Conservation (phyloP, 306 rosid species). For the Pueraria montana region DNA sequence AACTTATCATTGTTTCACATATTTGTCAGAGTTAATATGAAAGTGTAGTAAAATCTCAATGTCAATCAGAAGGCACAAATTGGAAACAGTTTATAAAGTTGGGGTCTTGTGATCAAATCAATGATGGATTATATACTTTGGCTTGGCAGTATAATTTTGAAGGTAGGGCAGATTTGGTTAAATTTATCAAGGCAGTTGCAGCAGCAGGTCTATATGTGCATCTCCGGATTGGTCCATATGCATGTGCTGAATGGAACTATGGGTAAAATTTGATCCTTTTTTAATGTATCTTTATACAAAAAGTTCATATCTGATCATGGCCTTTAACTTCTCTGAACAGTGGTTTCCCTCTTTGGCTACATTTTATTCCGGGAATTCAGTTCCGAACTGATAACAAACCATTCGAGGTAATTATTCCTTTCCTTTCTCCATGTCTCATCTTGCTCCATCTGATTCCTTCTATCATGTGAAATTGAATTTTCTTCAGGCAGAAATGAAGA, state of each 20-base stretch:
- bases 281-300: background rate
- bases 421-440: background rate
- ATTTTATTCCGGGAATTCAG: slow-evolving; percentile 79
- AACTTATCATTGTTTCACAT: background rate
- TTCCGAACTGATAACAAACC: slow-evolving; percentile 87
- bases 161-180: slow-evolving; percentile 80
- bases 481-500: slow-evolving; percentile 87
- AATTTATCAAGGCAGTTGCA: slow-evolving; percentile 82
- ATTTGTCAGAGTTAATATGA: background rate
- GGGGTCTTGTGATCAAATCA: background rate
- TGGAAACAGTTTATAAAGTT: background rate
- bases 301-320: slow-evolving; percentile 29
- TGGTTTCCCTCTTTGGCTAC: slow-evolving; percentile 95
- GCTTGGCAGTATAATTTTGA: slow-evolving; percentile 76
- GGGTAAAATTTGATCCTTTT: slow-evolving; percentile 61
- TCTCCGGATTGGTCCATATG: slow-evolving; percentile 97
- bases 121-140: slow-evolving; percentile 38
- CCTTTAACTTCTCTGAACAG: slow-evolving; percentile 54
- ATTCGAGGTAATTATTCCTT: slow-evolving; percentile 65
- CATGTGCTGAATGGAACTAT: slow-evolving; percentile 97
- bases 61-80: background rate
- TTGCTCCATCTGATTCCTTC: background rate
- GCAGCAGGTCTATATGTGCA: slow-evolving; percentile 86
- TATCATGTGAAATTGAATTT: background rate
- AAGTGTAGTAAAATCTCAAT: slow-evolving; percentile 8